Conservation (phyloP, 352 stramenopile species). For the Globisporangium cystogenes region DNA sequence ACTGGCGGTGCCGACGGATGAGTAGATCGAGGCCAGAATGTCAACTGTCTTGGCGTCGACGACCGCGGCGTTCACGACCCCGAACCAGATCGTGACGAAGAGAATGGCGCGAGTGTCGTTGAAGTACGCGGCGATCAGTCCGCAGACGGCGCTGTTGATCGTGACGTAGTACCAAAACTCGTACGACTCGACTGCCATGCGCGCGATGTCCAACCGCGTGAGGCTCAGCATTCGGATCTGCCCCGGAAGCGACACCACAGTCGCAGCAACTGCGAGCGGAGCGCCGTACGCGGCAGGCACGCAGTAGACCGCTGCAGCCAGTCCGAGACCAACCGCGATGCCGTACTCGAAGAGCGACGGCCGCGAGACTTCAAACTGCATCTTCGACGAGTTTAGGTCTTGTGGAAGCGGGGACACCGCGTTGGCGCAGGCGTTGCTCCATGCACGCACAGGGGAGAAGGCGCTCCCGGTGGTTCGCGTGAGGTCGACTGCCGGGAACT, state of each 20-base stretch:
- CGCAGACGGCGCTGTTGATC: conserved; percentile 8
- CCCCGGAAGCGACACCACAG: not conserved
- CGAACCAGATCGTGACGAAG: conserved; percentile 6
- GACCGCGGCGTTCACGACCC: conserved; percentile 7
- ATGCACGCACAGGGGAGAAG: not conserved
- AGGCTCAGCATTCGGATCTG: not conserved
- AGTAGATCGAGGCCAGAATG: not conserved
- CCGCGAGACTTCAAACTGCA: not conserved
- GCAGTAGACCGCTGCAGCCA: conserved; percentile 2
- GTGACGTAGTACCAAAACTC: conserved; percentile 20
- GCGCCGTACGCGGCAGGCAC: not conserved
- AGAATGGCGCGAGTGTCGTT: conserved; percentile 9
- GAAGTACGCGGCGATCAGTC: conserved; percentile 9
- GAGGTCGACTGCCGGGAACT: conserved; percentile 9
- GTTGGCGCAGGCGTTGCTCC: not conserved
- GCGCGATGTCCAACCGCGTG: conserved; percentile 15
- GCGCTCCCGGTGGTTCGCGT: conserved; percentile 4
- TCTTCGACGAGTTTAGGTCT: not conserved
- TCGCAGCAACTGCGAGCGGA: not conserved
- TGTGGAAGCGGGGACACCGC: not conserved
- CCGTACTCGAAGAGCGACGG: not conserved
- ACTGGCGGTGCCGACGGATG: not conserved
- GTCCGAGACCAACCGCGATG: not conserved
- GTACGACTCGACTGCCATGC: conserved; percentile 11
- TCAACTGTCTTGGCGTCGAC: conserved; percentile 14